A percentile compares a stretch with the other conserved stretches of the same genome.
These are phyloP conservation scores for Medicago ruthenica DNA, from an alignment of 306 rosid species.

Conservation along the genomic window DNA sequence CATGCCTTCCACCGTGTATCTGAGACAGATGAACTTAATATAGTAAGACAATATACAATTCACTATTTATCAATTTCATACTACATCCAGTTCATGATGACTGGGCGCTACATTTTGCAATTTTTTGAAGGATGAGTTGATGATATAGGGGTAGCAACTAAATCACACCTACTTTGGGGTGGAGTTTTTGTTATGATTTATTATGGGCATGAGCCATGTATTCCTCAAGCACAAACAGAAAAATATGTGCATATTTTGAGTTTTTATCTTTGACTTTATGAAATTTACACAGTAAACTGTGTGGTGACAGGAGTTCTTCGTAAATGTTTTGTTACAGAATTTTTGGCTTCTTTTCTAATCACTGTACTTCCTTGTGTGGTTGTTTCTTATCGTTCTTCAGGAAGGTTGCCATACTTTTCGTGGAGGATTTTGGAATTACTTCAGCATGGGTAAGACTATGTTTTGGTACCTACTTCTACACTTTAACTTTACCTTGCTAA, in stretches of 20 bases:
- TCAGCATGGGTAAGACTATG: slow-evolving; percentile 88
- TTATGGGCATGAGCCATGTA: slow-evolving; percentile 20
- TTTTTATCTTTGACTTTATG: slow-evolving; percentile 30
- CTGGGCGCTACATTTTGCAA: slow-evolving; percentile 22
- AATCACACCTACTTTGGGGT: neutral
- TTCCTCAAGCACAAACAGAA: slow-evolving; percentile 5
- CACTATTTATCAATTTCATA: slow-evolving; percentile 31
- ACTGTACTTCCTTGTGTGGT: slow-evolving; percentile 28
- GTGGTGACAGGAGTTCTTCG: neutral
- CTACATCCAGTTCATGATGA: slow-evolving; percentile 33
- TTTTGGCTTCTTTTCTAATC: slow-evolving; percentile 41
- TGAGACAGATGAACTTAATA: slow-evolving; percentile 66
- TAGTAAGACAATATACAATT: slow-evolving; percentile 49
- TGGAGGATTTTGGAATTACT: slow-evolving; percentile 99
- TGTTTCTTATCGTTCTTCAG: slow-evolving; percentile 57
- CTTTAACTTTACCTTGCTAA: too few relatives aligned
- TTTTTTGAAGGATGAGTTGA: slow-evolving; percentile 20
- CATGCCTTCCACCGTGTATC: slow-evolving; percentile 88
- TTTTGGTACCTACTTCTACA: too few relatives aligned
- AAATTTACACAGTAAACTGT: slow-evolving; percentile 17
- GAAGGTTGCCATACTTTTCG: slow-evolving; percentile 94
- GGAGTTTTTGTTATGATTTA: slow-evolving; percentile 16
- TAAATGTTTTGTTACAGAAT: slow-evolving; percentile 20
- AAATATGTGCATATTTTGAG: neutral
- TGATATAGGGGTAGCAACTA: slow-evolving; percentile 33